A percentile compares a stretch with the other conserved stretches of the same genome.
Conservation (phyloP, 2,329 filamentous ascomycete genomes). For the Thelonectria blattea region DNA sequence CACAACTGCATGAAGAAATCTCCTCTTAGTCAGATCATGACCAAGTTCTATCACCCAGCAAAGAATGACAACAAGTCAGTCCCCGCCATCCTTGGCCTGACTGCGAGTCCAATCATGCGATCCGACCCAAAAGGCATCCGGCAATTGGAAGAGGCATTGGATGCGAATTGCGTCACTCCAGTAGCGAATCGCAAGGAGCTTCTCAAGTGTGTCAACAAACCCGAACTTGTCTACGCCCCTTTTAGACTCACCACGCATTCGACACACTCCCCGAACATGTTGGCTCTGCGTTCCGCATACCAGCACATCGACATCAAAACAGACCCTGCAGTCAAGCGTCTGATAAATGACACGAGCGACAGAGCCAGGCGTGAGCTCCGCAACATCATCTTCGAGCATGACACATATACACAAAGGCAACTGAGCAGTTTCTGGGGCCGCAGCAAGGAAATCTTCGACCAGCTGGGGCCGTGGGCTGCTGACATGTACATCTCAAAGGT, state of each 20-base stretch:
- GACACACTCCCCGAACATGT: conserved; percentile 47
- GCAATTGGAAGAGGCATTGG: conserved; percentile 71
- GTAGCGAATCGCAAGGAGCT: conserved; percentile 73
- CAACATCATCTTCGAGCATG: conserved; percentile 48
- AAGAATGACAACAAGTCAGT: conserved; percentile 47
- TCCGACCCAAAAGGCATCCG: conserved; percentile 61
- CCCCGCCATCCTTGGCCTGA: conserved; percentile 78
- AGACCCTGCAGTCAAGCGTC: conserved; percentile 64
- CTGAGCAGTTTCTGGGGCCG: conserved; percentile 61
- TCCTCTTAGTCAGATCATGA: conserved; percentile 75
- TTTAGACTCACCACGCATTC: conserved; percentile 37
- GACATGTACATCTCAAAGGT: conserved; percentile 67
- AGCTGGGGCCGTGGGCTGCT: conserved; percentile 72
- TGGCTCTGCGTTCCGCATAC: conserved; percentile 50
- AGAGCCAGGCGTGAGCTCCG: conserved; percentile 47
- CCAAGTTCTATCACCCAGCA: conserved; percentile 67
- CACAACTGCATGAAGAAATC: conserved; percentile 74
- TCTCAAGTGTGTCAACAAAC: conserved; percentile 70
- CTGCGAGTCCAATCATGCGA: conserved; percentile 76
- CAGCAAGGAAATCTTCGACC: conserved; percentile 55
- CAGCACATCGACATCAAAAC: conserved; percentile 58
- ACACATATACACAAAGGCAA: conserved; percentile 61
- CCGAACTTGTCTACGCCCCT: conserved; percentile 53
- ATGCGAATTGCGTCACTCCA: conserved; percentile 73
- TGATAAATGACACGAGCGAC: conserved; percentile 51